Percentiles rank a stretch among this genome's conserved stretches.
Conservation (phyloP, 2,329 filamentous ascomycete genomes). For the Aspergillus glaucus region DNA sequence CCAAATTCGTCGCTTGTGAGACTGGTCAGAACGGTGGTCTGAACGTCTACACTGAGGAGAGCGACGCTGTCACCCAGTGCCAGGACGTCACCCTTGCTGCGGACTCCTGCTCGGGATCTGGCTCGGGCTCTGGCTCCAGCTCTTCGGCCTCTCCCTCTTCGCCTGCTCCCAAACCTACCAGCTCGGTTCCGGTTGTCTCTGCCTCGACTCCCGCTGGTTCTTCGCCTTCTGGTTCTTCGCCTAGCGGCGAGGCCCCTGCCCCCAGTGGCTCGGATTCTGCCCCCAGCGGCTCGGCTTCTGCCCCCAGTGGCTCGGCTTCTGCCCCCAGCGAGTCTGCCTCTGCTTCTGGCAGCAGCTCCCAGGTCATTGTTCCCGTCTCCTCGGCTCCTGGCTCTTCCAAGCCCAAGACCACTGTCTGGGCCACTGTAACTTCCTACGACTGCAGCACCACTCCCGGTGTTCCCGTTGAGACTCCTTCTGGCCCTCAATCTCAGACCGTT, state of each 20-base stretch:
- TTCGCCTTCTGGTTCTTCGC: background rate
- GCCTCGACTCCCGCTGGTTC: slow-evolving; percentile 1
- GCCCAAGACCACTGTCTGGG: background rate
- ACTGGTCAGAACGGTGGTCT: slow-evolving; percentile 39
- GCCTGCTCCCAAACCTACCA: background rate
- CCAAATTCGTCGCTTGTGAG: slow-evolving; percentile 56
- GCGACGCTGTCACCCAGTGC: slow-evolving; percentile 28
- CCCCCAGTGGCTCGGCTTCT: slow-evolving; percentile 1
- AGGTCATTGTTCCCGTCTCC: background rate
- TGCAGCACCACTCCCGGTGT: slow-evolving; percentile 6
- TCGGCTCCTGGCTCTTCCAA: background rate
- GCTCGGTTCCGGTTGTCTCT: background rate
- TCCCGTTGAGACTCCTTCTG: slow-evolving; percentile 3
- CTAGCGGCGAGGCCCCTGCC: background rate
- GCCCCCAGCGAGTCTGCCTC: slow-evolving; percentile 2
- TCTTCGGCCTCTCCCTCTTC: slow-evolving; percentile 6
- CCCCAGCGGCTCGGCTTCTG: slow-evolving; percentile 1
- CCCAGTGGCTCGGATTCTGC: slow-evolving; percentile 1
- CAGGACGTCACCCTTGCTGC: slow-evolving; percentile 27
- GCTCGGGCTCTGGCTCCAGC: slow-evolving; percentile 11
- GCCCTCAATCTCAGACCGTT: background rate
- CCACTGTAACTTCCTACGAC: background rate
- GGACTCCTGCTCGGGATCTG: slow-evolving; percentile 29
- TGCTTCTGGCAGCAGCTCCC: slow-evolving; percentile 1
- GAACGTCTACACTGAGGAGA: slow-evolving; percentile 38